Base-by-base conservation (phyloP, 1,284 basidiomycete species). In the Jaminaea rosea region DNA sequence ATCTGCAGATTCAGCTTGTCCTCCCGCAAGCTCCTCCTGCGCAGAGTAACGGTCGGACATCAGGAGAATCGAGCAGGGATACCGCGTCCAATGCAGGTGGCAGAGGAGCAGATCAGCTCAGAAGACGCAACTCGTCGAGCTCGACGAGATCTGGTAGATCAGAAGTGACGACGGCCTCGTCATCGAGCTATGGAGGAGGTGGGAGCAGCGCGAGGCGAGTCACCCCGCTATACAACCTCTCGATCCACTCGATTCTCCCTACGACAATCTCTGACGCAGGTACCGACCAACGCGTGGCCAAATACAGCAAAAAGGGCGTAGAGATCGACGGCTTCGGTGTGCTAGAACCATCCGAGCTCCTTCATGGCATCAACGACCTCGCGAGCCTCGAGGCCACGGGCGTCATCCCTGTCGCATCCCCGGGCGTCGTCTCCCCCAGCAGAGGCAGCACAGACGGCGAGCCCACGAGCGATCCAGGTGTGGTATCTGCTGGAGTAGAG, bases 211-310 rank as follows among this genome's bases (percentile, higher is more conserved):
- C 34, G 44, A 48, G 87, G 44, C 83, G 84, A 63, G 91, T 96
- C 62, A 85, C 91, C 45, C 92, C 93, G 0, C 79, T 96, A 13
- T 97, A 94, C 78, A 96, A 93, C 67, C 80, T 97, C 28, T 84
- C 87, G 50, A 87, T 86, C 2, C 92, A 98, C 76, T 88, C 88
- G 60, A 88, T 97, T 52, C 81, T 93, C 78, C 85, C 89, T 9
- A 92, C 92, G 57, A 84, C 85, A 26, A 84, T 94, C 52, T 83
- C 88, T 27, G 89, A 92, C 67, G 88, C 88, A 0, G 91, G 90
- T 2, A 98, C 93, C 0, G 93, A 97, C 60, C 87, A 87, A 26
- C 89, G 88, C 74, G 85, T 98, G 10, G 91, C 92, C 15, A 89
- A 86, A 69, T 94, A 94, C 72, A 79, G 81, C 58, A 88, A 84